phyloP scores from a whole-genome alignment of 2,329 filamentous ascomycete genomes.

The Dactylellina drechsleri region DNA sequence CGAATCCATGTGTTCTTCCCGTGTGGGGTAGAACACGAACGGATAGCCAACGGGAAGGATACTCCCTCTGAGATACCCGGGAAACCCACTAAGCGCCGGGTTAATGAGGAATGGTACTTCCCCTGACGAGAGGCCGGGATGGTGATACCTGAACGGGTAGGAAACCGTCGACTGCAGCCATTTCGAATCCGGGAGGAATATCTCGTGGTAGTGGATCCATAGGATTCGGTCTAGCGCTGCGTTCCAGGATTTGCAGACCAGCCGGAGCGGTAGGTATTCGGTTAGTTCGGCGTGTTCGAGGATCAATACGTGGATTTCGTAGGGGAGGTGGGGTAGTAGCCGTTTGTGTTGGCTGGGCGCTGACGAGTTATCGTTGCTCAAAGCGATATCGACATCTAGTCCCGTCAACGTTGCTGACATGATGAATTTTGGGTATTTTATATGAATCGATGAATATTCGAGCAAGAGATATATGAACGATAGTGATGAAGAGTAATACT shows the following conservation, averaged over 20 bases:
- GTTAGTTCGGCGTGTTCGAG: constrained; percentile 16
- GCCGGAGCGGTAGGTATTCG: constrained; percentile 16
- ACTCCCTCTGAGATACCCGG: constrained; percentile 19
- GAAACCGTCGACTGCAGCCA: constrained; percentile 1
- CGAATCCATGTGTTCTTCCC: constrained; percentile 1
- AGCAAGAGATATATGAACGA: too few relatives aligned
- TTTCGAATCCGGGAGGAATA: constrained; percentile 15
- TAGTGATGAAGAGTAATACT: too few relatives aligned
- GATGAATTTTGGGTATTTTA: too few relatives aligned
- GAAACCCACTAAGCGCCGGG: constrained; percentile 15
- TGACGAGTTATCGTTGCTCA: not conserved
- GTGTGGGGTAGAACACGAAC: not conserved
- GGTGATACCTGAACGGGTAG: not conserved
- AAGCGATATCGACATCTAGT: too few relatives aligned
- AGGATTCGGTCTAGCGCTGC: constrained; percentile 4
- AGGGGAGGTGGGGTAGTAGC: constrained; percentile 3
- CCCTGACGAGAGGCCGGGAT: constrained; percentile 1
- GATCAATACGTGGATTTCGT: constrained; percentile 26
- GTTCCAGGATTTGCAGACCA: constrained; percentile 30
- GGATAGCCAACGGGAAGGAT: constrained; percentile 8
- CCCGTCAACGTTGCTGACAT: too few relatives aligned
- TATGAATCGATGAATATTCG: too few relatives aligned
- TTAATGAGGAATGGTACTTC: constrained; percentile 22
- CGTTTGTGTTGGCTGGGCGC: not conserved
- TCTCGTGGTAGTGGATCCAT: constrained; percentile 5